These are phyloP conservation scores for Exophiala aquamarina DNA, from an alignment of 2,329 filamentous ascomycete species.

Conservation along the genomic window DNA sequence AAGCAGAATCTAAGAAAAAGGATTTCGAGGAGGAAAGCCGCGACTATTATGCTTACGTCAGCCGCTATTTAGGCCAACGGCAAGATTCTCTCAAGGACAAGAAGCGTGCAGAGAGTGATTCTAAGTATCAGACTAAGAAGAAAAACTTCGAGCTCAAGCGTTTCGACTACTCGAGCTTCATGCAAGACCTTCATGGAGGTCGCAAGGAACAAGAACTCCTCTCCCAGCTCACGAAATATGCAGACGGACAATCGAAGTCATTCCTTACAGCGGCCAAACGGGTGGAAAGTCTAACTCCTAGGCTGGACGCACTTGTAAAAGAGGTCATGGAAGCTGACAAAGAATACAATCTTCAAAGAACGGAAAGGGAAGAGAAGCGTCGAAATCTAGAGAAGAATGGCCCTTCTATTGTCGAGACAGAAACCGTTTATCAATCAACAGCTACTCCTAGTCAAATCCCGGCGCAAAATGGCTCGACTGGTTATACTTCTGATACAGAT, in stretches of 20 bases:
- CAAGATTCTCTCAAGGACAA: slow-evolving; percentile 97
- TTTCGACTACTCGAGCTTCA: slow-evolving; percentile 98
- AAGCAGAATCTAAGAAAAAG: slow-evolving; percentile 92
- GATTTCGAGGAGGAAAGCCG: slow-evolving; percentile 99
- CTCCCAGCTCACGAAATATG: slow-evolving; percentile 90
- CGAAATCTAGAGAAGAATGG: slow-evolving; percentile 79
- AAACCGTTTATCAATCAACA: slow-evolving; percentile 60
- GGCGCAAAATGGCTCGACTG: slow-evolving; percentile 46
- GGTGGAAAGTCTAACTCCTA: slow-evolving; percentile 81
- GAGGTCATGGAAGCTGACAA: slow-evolving; percentile 95
- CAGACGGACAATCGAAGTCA: slow-evolving; percentile 80
- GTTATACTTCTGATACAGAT: slow-evolving; percentile 64
- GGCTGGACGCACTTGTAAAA: slow-evolving; percentile 80
- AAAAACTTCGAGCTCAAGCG: slow-evolving; percentile 95
- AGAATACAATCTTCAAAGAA: slow-evolving; percentile 90
- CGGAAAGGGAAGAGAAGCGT: slow-evolving; percentile 94
- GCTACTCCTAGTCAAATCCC: slow-evolving; percentile 34
- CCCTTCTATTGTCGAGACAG: slow-evolving; percentile 65
- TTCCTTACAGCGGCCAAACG: slow-evolving; percentile 83
- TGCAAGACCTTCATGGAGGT: slow-evolving; percentile 99
- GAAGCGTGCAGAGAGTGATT: slow-evolving; percentile 90
- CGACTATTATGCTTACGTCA: slow-evolving; percentile 95
- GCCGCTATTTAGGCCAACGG: slow-evolving; percentile 91
- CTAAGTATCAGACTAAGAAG: slow-evolving; percentile 92
- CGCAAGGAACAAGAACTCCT: slow-evolving; percentile 96